Percentiles rank a stretch among this genome's conserved stretches.
Evolutionary conservation across 179 eudicot species (phyloP).

Genomic region (Beta lomatogona): DNA sequence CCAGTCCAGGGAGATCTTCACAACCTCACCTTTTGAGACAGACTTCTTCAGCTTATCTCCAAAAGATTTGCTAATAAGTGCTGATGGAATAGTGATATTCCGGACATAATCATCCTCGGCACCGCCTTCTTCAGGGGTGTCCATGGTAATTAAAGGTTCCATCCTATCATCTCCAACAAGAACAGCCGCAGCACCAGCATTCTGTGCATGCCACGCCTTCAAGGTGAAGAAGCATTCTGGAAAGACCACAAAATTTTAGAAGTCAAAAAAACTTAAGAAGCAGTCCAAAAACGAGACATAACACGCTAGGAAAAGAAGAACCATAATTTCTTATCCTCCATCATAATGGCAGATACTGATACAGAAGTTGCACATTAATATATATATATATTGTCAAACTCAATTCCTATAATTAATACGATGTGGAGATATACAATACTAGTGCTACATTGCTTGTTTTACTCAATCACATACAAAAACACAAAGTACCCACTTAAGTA

Average conservation of each 20-base stretch:
- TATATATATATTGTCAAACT: too few relatives aligned
- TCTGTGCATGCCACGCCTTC: constrained; percentile 77
- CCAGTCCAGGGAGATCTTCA: constrained; percentile 58
- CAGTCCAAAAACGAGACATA: neutral
- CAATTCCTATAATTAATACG: too few relatives aligned
- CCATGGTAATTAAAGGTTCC: constrained; percentile 75
- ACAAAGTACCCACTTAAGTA: neutral
- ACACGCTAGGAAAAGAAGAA: neutral
- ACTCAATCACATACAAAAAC: neutral
- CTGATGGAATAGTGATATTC: constrained; percentile 66
- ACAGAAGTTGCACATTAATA: neutral
- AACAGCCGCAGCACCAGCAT: constrained; percentile 67
- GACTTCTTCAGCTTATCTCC: constrained; percentile 46
- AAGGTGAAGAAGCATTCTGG: constrained; percentile 69
- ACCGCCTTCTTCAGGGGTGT: constrained; percentile 57
- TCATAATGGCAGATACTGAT: neutral
- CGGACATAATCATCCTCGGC: constrained; percentile 50
- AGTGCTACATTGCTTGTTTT: neutral
- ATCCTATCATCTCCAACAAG: constrained; percentile 59
- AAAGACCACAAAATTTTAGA: neutral
- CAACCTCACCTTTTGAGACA: constrained; percentile 34
- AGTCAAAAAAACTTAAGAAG: constrained; percentile 1
- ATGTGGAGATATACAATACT: neutral
- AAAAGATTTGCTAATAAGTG: constrained; percentile 45
- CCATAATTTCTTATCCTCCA: neutral